Conservation (phyloP, 2,329 filamentous ascomycete species). For the Claviceps monticola region DNA sequence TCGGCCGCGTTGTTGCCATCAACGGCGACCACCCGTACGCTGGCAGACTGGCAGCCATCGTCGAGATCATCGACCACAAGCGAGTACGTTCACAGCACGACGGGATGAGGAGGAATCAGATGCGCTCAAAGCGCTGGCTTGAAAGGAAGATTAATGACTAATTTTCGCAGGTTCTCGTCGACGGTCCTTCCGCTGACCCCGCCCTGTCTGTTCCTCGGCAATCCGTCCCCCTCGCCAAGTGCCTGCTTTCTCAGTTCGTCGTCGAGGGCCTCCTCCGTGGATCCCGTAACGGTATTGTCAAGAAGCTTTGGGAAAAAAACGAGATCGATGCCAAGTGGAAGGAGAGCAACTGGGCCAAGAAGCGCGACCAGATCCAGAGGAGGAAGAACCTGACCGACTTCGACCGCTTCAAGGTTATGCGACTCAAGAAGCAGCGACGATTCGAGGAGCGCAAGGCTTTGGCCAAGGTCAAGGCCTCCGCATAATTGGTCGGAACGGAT, state of each 20-base stretch:
- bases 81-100: conserved; percentile 65
- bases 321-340: conserved; percentile 91
- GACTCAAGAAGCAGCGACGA: conserved; percentile 97
- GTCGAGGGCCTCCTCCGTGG: conserved; percentile 77
- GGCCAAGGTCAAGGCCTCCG: conserved; percentile 78
- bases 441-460: conserved; percentile 96
- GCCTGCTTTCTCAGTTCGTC: conserved; percentile 80
- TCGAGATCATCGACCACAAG: conserved; percentile 99
- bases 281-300: conserved; percentile 68
- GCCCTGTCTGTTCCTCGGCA: conserved; percentile 76
- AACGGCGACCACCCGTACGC: conserved; percentile 61
- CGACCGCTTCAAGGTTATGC: conserved; percentile 99
- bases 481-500: conserved; percentile 34
- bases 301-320: conserved; percentile 80
- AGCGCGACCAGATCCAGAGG: conserved; percentile 70
- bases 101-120: neutral
- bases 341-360: conserved; percentile 88
- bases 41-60: conserved; percentile 83
- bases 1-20: conserved; percentile 93
- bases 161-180: conserved; percentile 67
- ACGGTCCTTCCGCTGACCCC: conserved; percentile 77
- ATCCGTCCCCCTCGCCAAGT: conserved; percentile 64
- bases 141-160: conserved; percentile 4
- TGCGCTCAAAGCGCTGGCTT: neutral
- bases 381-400: conserved; percentile 93